Evolutionary conservation across 495 filamentous ascomycete genomes (phyloP).

Genomic region (Jackrogersella multiformis): DNA sequence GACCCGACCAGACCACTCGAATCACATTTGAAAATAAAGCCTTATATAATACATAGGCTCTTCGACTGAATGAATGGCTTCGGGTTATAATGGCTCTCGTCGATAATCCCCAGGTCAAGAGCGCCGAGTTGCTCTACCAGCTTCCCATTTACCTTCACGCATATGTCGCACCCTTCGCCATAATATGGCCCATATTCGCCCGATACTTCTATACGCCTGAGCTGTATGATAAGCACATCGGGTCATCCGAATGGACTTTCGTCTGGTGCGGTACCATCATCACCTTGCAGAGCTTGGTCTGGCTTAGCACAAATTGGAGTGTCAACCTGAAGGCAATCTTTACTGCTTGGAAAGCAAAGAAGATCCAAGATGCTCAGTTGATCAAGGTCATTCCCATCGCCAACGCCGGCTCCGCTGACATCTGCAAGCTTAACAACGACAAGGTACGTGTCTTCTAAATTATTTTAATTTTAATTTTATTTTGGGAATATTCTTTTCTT

Average conservation of each 20-base stretch:
- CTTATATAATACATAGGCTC: too few species aligned
- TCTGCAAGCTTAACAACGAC: constrained; percentile 80
- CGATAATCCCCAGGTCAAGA: constrained; percentile 87
- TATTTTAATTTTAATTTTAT: not conserved
- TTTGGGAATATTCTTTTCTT: too few species aligned
- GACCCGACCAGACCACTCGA: not conserved
- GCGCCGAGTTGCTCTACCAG: constrained; percentile 87
- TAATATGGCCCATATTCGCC: constrained; percentile 91
- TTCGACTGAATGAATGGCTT: too few species aligned
- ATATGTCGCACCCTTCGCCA: constrained; percentile 90
- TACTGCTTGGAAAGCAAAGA: constrained; percentile 75
- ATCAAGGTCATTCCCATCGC: constrained; percentile 94
- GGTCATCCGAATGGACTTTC: constrained; percentile 94
- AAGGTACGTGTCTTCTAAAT: constrained; percentile 58
- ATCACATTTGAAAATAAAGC: not conserved
- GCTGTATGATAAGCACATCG: constrained; percentile 88
- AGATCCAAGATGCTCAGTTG: constrained; percentile 78
- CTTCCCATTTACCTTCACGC: constrained; percentile 81
- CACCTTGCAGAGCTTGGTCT: constrained; percentile 85
- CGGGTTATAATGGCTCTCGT: constrained; percentile 70
- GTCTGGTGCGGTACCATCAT: constrained; percentile 89
- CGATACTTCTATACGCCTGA: constrained; percentile 82
- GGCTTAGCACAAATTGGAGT: constrained; percentile 98
- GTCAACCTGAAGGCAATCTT: constrained; percentile 85
- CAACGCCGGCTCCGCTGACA: constrained; percentile 90